Evolutionary conservation across 2,329 filamentous ascomycete species (phyloP).

Genomic region (Aspergillus sp.): DNA sequence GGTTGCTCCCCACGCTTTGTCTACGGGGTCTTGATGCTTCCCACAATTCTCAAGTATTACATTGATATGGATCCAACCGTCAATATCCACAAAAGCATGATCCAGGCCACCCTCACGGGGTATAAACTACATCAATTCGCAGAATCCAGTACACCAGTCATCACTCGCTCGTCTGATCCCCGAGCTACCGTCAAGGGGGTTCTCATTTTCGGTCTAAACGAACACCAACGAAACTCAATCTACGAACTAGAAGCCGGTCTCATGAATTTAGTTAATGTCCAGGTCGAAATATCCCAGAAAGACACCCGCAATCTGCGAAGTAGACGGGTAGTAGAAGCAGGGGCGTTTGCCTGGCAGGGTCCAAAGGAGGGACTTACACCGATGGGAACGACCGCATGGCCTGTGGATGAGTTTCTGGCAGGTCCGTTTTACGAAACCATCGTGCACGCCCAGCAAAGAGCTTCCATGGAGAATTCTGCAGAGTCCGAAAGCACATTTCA

Average conservation of each 20-base stretch:
- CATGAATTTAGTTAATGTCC: conserved; percentile 12
- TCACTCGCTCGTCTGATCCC: conserved; percentile 14
- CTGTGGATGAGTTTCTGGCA: conserved; percentile 10
- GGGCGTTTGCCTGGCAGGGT: conserved; percentile 19
- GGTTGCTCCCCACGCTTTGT: conserved; percentile 21
- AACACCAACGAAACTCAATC: conserved; percentile 18
- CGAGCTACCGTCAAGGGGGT: conserved; percentile 19
- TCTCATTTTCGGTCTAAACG: conserved; percentile 20
- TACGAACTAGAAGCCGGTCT: conserved; percentile 19
- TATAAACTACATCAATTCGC: conserved; percentile 19
- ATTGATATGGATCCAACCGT: conserved; percentile 12
- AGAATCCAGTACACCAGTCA: conserved; percentile 14
- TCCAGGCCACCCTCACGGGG: conserved; percentile 18
- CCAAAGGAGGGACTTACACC: conserved; percentile 6
- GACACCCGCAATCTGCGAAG: conserved; percentile 9
- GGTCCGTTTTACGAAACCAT: conserved; percentile 14
- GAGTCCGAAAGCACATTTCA: too few species aligned
- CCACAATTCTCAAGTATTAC: conserved; percentile 23
- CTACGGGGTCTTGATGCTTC: conserved; percentile 25
- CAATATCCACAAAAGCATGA: conserved; percentile 20
- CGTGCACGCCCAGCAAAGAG: conserved; percentile 5
- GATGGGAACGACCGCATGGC: conserved; percentile 8
- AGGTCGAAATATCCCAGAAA: conserved; percentile 15
- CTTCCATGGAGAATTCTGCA: background rate
- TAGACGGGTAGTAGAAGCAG: conserved; percentile 17